Conservation (phyloP, 1,284 basidiomycete genomes). For the Ganoderma sinense region DNA sequence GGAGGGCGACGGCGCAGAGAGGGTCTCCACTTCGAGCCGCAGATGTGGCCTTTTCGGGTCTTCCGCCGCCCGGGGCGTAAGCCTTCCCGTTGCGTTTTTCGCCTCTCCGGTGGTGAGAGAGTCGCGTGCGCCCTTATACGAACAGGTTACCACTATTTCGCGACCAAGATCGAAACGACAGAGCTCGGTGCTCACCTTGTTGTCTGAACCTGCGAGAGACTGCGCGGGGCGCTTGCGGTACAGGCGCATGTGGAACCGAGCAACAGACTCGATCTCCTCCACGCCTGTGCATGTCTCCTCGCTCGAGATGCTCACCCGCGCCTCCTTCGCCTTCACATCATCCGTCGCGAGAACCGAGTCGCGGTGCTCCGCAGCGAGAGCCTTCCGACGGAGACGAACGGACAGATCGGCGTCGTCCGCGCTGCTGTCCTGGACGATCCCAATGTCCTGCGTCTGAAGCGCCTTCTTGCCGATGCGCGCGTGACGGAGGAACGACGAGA, state of each 20-base stretch:
- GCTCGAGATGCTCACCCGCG: slow-evolving; percentile 42
- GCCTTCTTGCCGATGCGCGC: slow-evolving; percentile 42
- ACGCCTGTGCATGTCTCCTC: slow-evolving; percentile 41
- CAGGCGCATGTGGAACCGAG: slow-evolving; percentile 55
- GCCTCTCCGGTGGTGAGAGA: slow-evolving; percentile 37
- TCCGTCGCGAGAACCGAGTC: slow-evolving; percentile 43
- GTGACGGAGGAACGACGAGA: slow-evolving; percentile 47
- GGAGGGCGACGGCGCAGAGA: slow-evolving; percentile 48
- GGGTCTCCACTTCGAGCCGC: slow-evolving; percentile 18
- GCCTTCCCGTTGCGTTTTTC: neutral
- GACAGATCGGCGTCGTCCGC: slow-evolving; percentile 50
- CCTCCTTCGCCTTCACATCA: slow-evolving; percentile 36
- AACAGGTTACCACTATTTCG: slow-evolving; percentile 47
- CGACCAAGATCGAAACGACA: slow-evolving; percentile 45
- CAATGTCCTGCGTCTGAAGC: slow-evolving; percentile 40
- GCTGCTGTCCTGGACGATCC: slow-evolving; percentile 45
- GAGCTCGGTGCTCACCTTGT: slow-evolving; percentile 47
- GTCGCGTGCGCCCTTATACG: slow-evolving; percentile 45
- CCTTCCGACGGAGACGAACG: slow-evolving; percentile 43
- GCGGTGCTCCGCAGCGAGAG: slow-evolving; percentile 48
- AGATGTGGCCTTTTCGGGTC: neutral
- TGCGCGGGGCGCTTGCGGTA: slow-evolving; percentile 49
- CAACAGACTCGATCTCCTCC: slow-evolving; percentile 45
- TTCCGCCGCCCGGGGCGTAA: neutral
- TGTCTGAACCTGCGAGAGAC: slow-evolving; percentile 38